Evolutionary conservation across 108 stramenopile species (phyloP).

Genomic region (Pseudonitzschia multiseries): DNA sequence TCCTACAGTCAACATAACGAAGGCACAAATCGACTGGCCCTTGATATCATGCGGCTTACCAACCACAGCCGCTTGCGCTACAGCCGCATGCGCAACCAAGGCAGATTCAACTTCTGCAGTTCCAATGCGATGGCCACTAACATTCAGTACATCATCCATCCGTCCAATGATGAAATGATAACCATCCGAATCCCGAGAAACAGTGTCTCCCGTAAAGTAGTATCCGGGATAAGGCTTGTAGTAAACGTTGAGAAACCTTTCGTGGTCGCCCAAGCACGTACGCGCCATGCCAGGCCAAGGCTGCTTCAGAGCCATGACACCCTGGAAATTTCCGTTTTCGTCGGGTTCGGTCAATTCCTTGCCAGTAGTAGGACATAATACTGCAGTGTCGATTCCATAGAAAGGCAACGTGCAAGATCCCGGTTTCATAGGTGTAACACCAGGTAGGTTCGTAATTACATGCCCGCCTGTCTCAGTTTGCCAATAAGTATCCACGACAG

Average conservation of each 20-base stretch:
- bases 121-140: conserved; percentile 95
- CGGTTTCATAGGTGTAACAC: conserved; percentile 94
- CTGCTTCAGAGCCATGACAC: conserved; percentile 90
- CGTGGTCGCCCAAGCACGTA: conserved; percentile 93
- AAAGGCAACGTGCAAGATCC: conserved; percentile 93
- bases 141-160: conserved; percentile 97
- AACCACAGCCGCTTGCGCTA: conserved; percentile 94
- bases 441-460: conserved; percentile 92
- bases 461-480: conserved; percentile 99
- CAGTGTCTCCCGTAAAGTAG: conserved; percentile 98
- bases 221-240: conserved; percentile 93
- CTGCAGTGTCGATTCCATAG: conserved; percentile 78
- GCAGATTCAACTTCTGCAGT: conserved; percentile 96
- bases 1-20: conserved; percentile 72
- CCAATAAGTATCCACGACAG: conserved; percentile 99
- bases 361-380: conserved; percentile 29
- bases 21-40: conserved; percentile 85
- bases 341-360: conserved; percentile 40
- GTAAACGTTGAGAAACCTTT: conserved; percentile 92
- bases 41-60: conserved; percentile 91
- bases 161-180: conserved; percentile 97
- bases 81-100: conserved; percentile 84
- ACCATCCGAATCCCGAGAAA: conserved; percentile 90
- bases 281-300: conserved; percentile 98
- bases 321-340: conserved; percentile 61